phyloP scores from a whole-genome alignment of 2,329 filamentous ascomycete genomes.

The Sporothrix dimorphospora region DNA sequence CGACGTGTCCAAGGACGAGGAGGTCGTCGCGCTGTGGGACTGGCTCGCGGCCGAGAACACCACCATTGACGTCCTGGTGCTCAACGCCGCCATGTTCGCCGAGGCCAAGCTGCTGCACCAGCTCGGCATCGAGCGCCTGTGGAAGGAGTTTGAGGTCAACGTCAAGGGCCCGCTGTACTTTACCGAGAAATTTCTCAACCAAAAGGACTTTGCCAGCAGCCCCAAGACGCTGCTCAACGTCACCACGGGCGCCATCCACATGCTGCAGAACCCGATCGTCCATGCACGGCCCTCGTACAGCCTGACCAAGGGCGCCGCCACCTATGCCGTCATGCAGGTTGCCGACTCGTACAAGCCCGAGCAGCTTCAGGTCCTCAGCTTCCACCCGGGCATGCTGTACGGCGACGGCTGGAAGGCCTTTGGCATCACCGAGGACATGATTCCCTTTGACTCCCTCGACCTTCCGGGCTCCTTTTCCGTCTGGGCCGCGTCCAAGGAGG shows the following conservation, averaged over 20 bases:
- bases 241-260: slow-evolving; percentile 29
- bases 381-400: slow-evolving; percentile 36
- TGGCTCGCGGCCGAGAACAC: not conserved
- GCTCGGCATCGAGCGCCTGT: slow-evolving; percentile 30
- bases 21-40: slow-evolving; percentile 24
- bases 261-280: slow-evolving; percentile 31
- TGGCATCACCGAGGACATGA: slow-evolving; percentile 17
- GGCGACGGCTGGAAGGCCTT: slow-evolving; percentile 6
- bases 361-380: slow-evolving; percentile 36
- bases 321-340: slow-evolving; percentile 33
- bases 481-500: slow-evolving; percentile 46
- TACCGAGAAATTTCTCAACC: slow-evolving; percentile 32
- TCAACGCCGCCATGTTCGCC: slow-evolving; percentile 38
- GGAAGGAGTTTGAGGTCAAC: slow-evolving; percentile 34
- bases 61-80: slow-evolving; percentile 42
- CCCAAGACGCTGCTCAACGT: slow-evolving; percentile 27
- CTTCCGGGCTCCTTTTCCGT: slow-evolving; percentile 42
- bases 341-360: slow-evolving; percentile 32
- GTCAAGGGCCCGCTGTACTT: slow-evolving; percentile 33
- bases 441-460: slow-evolving; percentile 27
- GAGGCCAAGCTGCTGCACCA: slow-evolving; percentile 25
- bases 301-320: slow-evolving; percentile 35
- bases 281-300: slow-evolving; percentile 34
- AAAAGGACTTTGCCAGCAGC: slow-evolving; percentile 15
- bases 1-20: slow-evolving; percentile 19